Base-by-base conservation (phyloP, 768 basidiomycete species). In the Russula griseocarnosa region DNA sequence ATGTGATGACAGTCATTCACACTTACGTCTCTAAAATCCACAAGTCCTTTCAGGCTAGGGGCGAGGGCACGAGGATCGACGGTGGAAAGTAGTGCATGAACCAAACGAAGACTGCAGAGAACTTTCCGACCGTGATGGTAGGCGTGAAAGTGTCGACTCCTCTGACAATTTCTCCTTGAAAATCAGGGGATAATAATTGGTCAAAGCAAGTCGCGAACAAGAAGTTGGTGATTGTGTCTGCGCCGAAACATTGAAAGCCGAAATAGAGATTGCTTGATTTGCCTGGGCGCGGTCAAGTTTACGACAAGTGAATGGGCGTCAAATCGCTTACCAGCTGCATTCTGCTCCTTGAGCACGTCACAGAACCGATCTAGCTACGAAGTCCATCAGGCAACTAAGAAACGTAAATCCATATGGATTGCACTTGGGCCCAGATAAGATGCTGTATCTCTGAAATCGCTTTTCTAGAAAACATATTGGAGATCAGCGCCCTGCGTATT, bases 141-240 rank as follows among this genome's bases (percentile, higher is more conserved):
- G 72, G 69, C n/a, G 76, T 68, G 1, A 73, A 70, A 3, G 52
- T 60, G 54, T 76, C 72, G 40, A 78, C 73, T 36, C 71, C 71
- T 20, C 73, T 38, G 13, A 79, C 64, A 9, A 79, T 60, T 5
- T 75, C 75, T 22, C 75, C 70, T 14, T 67, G 67, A 63, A 82
- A 81, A 16, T 71, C 70, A 4, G 71, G 72, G 42, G 63, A 67
- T 28, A 74, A 70, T 18, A 79, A 70, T 9, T 74, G 70, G 50
- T 76, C 70, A 32, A 73, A 63, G 24, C 70, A 75, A 30, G 71
- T 68, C 11, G 73, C 73, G 55, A 81, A 80, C 62, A 76, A 77
- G 65, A 79, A 78, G 9, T 74, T 71, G 14, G 78, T 73, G 58
- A 81, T 78, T 54, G 79, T 75, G 64, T 81, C 81, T 65, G 79